phyloP scores from a whole-genome alignment of 2,329 filamentous ascomycete genomes.

The Sporothrix variecibatus region DNA sequence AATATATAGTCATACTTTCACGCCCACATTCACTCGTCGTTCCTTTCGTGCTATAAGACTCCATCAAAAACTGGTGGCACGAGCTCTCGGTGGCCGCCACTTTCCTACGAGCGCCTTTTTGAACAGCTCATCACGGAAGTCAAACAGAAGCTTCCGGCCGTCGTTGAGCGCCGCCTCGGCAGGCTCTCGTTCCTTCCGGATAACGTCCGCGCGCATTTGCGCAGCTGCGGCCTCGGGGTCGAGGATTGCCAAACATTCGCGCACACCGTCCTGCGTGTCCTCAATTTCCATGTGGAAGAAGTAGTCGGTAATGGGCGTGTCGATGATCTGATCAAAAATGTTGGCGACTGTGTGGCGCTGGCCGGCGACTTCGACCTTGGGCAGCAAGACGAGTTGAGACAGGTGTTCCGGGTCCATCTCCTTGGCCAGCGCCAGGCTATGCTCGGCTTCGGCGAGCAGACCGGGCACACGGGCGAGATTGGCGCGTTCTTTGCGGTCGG shows the following conservation, averaged over 20 bases:
- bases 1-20: no score
- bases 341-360: background rate
- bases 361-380: background rate
- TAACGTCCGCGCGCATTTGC: background rate
- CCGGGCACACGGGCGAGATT: background rate
- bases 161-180: background rate
- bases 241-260: background rate
- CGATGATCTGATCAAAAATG: background rate
- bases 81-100: background rate
- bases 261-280: background rate
- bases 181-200: background rate
- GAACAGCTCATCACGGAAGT: background rate
- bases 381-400: background rate
- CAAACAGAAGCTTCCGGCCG: background rate
- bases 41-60: background rate
- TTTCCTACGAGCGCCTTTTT: background rate
- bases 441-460: background rate
- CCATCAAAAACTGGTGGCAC: background rate
- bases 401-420: background rate
- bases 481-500: slow-evolving; percentile 6
- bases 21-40: background rate
- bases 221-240: background rate
- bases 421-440: slow-evolving; percentile 6
- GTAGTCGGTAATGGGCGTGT: slow-evolving; percentile 7
- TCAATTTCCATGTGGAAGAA: slow-evolving; percentile 8